Evolutionary conservation across 306 rosid species (phyloP), one percentile per base, ranked within the genome.

Genomic region (Fragaria vesca): DNA sequence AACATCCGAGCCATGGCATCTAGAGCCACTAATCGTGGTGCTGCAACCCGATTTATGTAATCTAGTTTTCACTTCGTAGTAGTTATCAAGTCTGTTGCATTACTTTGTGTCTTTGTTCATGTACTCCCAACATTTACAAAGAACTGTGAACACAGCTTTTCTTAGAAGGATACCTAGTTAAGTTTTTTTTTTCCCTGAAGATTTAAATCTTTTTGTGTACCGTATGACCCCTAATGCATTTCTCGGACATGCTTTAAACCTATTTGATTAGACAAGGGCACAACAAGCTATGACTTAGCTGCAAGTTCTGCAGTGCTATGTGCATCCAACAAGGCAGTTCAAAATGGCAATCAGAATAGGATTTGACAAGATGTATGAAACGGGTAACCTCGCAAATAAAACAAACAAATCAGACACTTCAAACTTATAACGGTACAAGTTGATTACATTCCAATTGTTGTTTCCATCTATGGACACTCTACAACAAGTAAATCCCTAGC

Each of bases 1-100:
- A 89, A 90, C 80, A 69, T 90, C 73, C 88, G 96, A 76, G 91
- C 97, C 43, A 78, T 92, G 96, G 91, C 95, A 54, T 76, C 96
- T 55, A 86, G 98, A 83, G 96, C 92, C 71, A 65, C 84, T 66
- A 83, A 71, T 61, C 83, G 75, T 65, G 81, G 91, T 28, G 52
- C 73, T 71, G 84, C 88, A 81, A 76, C 70, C 45, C 66, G 80
- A 73, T 74, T 88, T 45, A n/a, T 36, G 10, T 82, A 78, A 77
- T 55, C 38, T 40, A 58, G 45, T 47, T 8, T 38, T 16, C 58
- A 17, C 45, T 9, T 52, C 66, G 66, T 72, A 72, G 42, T 52
- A 24, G 24, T 17, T 18, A 16, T 15, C 32, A 36, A 21, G 10
- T 42, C 24, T 68, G 72, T n/a, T 68, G 72, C 32, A 42, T n/a